Conservation (phyloP, 768 basidiomycete species). For the Clitopilus passeckerianus region DNA sequence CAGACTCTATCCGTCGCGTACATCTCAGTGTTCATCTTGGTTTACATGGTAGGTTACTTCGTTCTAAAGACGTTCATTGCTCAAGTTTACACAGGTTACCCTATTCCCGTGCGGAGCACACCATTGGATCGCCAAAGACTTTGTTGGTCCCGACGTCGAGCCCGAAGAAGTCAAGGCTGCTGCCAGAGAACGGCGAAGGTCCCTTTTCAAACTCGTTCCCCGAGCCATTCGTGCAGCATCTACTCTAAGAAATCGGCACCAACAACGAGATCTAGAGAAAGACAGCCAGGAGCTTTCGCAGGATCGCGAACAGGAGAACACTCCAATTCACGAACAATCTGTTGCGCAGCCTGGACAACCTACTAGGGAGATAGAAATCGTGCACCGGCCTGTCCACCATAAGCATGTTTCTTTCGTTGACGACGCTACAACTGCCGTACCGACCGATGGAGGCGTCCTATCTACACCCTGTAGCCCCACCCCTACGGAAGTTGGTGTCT, state of each 20-base stretch:
- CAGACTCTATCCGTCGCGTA: constrained; percentile 64
- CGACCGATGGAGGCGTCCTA: constrained; percentile 8
- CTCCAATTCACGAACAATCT: background rate
- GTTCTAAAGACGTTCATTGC: background rate
- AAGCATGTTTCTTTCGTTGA: constrained; percentile 20
- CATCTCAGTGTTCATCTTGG: constrained; percentile 54
- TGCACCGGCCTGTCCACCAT: background rate
- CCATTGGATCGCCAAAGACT: constrained; percentile 56
- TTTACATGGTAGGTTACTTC: constrained; percentile 44
- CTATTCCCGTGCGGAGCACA: constrained; percentile 62
- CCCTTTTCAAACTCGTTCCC: constrained; percentile 7
- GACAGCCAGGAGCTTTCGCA: background rate
- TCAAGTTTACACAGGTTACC: constrained; percentile 38
- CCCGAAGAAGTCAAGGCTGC: constrained; percentile 48
- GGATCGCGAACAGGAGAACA: background rate
- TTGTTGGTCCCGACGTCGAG: constrained; percentile 56
- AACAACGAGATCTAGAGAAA: background rate
- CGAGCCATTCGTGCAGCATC: background rate
- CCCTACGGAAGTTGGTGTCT: constrained; percentile 7
- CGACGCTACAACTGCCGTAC: constrained; percentile 16
- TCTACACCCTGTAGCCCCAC: constrained; percentile 7
- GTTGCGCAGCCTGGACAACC: background rate
- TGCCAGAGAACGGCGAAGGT: constrained; percentile 31
- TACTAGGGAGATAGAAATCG: background rate
- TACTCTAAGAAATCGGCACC: background rate